Base-by-base conservation (phyloP, 805 yeast genomes). In the Candida pseudoglaebosa region DNA sequence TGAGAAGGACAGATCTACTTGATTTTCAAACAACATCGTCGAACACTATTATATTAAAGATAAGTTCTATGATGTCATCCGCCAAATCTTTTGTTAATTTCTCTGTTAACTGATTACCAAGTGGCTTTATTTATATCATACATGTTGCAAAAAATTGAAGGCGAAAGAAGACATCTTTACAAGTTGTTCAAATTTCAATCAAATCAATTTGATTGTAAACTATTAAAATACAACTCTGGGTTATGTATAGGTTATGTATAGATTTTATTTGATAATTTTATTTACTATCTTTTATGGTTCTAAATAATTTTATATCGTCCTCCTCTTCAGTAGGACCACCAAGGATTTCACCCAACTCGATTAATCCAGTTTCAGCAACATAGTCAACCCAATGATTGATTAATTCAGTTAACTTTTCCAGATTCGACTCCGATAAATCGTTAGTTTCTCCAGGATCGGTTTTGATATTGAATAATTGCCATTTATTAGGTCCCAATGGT, bases 391-490 rank as follows among this genome's bases (percentile, higher is more conserved):
- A 78, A 41, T 72, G 70, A 24, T 57, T 59, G 17, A 73, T 48
- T 47, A 78, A 45, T 45, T 68, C 68, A 5, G 60, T 53, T 34
- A 75, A 57, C 14, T 61, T 60, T 4, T 60, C 67, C 1, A 70
- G 67, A 6, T 62, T 41, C 5, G 43, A 15, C 5, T 49, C 57
- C 3, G 74, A 62, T 32, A 76, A 49, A 48, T 78, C 77, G n/a
- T 40, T 32, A 2, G 66, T 69, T 50, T 78, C 83, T 10, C 82
- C 81, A 3, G 73, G 75, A 45, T 75, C 80, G 8, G 45, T 43
- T 20, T 50, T 45, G 17, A 74, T 48, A 44, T 71, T 50, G 46
- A 69, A 71, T 18, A 75, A 56, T 51, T 73, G 71, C 82, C 81
- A 71, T 47, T 66, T 51, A 12, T 64, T 71, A 5, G 73, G 55